A percentile compares a stretch with the other conserved stretches of the same genome.
Conservation (phyloP, 2,329 filamentous ascomycete species). For the Aspergillus japonicus region DNA sequence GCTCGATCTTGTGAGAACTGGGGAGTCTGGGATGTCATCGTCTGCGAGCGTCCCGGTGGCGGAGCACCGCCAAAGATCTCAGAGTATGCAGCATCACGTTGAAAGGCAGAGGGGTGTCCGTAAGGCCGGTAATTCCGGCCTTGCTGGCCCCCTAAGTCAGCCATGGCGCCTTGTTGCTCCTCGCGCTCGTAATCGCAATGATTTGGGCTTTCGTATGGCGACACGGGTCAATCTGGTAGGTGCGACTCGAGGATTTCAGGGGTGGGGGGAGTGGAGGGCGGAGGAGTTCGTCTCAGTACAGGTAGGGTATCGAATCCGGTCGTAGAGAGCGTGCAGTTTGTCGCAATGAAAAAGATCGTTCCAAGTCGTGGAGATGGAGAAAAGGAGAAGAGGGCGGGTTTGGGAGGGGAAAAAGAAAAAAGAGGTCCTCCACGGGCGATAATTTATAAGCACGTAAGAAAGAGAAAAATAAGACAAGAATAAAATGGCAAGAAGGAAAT, state of each 20-base stretch:
- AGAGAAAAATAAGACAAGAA: slow-evolving; percentile 14
- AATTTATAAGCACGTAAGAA: slow-evolving; percentile 15
- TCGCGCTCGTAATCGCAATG: slow-evolving; percentile 8
- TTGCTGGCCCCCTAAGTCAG: slow-evolving; percentile 63
- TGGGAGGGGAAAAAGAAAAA: slow-evolving; percentile 14
- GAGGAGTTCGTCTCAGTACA: slow-evolving; percentile 2
- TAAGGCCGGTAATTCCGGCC: slow-evolving; percentile 60
- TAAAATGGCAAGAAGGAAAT: slow-evolving; percentile 19
- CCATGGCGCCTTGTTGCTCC: slow-evolving; percentile 47
- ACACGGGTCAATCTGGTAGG: slow-evolving; percentile 2
- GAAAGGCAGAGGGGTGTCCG: slow-evolving; percentile 55
- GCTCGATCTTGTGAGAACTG: slow-evolving; percentile 67
- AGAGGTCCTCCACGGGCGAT: slow-evolving; percentile 20
- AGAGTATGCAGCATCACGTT: slow-evolving; percentile 92
- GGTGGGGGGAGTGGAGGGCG: slow-evolving; percentile 4
- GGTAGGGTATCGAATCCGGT: slow-evolving; percentile 28
- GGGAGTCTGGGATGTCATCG: slow-evolving; percentile 79
- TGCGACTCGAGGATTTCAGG: slow-evolving; percentile 9
- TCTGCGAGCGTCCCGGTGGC: slow-evolving; percentile 86
- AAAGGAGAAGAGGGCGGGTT: slow-evolving; percentile 19
- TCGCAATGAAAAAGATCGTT: slow-evolving; percentile 30
- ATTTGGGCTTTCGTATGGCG: slow-evolving; percentile 7
- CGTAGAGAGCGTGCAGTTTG: slow-evolving; percentile 35
- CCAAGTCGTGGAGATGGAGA: slow-evolving; percentile 32
- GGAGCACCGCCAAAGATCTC: slow-evolving; percentile 91